Evolutionary conservation across 495 filamentous ascomycete genomes (phyloP), one percentile per base, ranked within the genome.

Genomic region (Xylaria venustula): DNA sequence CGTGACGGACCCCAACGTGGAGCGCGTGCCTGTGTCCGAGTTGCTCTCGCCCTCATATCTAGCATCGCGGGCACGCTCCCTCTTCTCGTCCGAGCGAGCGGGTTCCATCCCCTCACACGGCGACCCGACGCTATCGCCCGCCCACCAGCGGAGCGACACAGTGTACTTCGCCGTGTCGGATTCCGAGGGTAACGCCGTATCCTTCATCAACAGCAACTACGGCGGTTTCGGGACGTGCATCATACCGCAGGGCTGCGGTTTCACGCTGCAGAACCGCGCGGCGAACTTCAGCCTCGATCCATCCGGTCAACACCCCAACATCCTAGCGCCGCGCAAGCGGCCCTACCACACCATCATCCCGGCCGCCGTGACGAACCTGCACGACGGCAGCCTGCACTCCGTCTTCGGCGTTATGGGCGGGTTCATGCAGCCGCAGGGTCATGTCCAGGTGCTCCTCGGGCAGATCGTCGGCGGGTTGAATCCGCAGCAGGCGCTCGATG

Each of bases 271-370:
- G 68, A 97, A 95, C 79, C 91, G 94, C n/a, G 95, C 89, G 40
- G 85, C 87, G 34, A 90, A 90, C 60, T 98, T 98, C 79, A 77
- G 77, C 0, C 80, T 98, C 2, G 68, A 79, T 32, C 65, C 75
- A 0, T 64, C 69, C 0, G 58, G 58, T 8, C 12, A 30, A n/a
- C 91, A 95, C 68, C 91, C 93, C 1, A 97, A 98, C 65, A 82
- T 77, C 9, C 76, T 93, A 34, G 90, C 84, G 3, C 90, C 92
- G 0, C 71, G 83, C n/a, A 98, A 98, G 76, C 73, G 94, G 17
- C 95, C 94, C 0, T 98, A 97, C 71, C 95, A 98, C 70, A 98
- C 94, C 54, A 98, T 98, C 73, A 98, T 98, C 68, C 93, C 94
- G 0, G 93, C 90, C 0, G 81, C 97, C 72, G 83, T 94, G 47